These are phyloP conservation scores for Linum tenue DNA, from an alignment of 345 rosid species.

Conservation along the genomic window DNA sequence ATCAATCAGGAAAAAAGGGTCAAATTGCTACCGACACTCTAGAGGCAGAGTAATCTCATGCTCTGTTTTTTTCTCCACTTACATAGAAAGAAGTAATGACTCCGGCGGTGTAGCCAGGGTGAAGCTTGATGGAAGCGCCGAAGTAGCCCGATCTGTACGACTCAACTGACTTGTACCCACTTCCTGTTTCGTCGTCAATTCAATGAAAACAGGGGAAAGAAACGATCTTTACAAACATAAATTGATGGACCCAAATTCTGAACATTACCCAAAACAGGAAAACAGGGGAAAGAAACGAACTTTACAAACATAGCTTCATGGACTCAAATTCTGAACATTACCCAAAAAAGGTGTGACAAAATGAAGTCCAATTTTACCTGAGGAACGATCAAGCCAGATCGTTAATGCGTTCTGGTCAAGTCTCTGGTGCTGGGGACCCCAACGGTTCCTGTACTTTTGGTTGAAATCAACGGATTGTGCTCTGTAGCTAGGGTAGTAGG, in stretches of 20 bases:
- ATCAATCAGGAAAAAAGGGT: background rate
- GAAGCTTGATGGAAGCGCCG: conserved; percentile 75
- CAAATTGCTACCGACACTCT: background rate
- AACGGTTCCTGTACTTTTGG: conserved; percentile 3
- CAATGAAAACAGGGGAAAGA: background rate
- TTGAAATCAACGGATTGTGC: background rate
- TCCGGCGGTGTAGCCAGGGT: conserved; percentile 90
- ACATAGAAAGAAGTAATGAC: conserved; percentile 40
- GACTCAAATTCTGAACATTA: background rate
- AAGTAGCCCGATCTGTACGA: conserved; percentile 5
- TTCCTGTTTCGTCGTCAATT: conserved; percentile 41
- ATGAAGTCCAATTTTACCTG: background rate
- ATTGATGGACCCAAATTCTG: background rate
- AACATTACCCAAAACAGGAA: background rate
- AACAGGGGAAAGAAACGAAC: background rate
- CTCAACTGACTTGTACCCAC: conserved; percentile 34
- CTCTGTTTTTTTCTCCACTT: background rate
- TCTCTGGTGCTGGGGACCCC: conserved; percentile 11
- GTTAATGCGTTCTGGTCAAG: background rate
- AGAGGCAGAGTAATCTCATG: background rate
- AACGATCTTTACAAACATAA: background rate
- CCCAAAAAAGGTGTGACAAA: background rate
- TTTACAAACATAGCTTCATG: background rate
- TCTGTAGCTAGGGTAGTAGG: conserved; percentile 3
- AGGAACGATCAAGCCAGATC: conserved; percentile 1